A percentile compares a stretch with the other conserved stretches of the same genome.
Conservation (phyloP, 2,329 filamentous ascomycete species). For the Verticillium zaregamsianum region DNA sequence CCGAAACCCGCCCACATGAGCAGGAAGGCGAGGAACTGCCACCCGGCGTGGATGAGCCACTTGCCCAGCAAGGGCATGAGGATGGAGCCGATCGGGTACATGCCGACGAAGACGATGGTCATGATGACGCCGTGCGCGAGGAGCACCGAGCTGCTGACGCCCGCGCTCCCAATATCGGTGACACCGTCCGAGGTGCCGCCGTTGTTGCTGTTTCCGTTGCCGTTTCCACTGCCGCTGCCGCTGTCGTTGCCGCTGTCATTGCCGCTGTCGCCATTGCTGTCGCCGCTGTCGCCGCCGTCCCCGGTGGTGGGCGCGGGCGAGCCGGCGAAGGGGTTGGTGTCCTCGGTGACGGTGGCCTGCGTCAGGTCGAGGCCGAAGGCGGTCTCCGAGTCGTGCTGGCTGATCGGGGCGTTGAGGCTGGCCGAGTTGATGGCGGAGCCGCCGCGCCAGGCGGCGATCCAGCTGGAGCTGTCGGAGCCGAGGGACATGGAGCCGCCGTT, state of each 20-base stretch:
- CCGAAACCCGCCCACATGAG: slow-evolving; percentile 58
- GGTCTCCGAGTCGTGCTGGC: slow-evolving; percentile 39
- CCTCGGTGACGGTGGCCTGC: slow-evolving; percentile 37
- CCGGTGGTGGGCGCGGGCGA: slow-evolving; percentile 13
- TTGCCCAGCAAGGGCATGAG: slow-evolving; percentile 56
- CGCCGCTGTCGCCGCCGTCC: slow-evolving; percentile 10
- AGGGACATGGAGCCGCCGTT: slow-evolving; percentile 36
- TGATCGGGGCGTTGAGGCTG: slow-evolving; percentile 33
- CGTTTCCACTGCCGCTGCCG: slow-evolving; percentile 5
- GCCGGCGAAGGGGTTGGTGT: slow-evolving; percentile 50
- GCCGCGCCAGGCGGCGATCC: slow-evolving; percentile 52
- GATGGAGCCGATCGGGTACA: slow-evolving; percentile 57
- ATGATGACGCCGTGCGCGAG: slow-evolving; percentile 56
- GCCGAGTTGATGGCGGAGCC: slow-evolving; percentile 41
- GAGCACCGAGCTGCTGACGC: slow-evolving; percentile 20
- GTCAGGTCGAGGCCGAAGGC: slow-evolving; percentile 45
- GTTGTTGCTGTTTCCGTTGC: slow-evolving; percentile 5
- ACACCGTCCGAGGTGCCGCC: slow-evolving; percentile 2
- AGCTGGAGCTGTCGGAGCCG: slow-evolving; percentile 32
- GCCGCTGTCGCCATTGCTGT: slow-evolving; percentile 4
- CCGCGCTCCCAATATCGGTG: slow-evolving; percentile 4
- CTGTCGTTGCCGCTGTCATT: slow-evolving; percentile 8
- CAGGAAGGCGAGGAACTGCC: slow-evolving; percentile 50
- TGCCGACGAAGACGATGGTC: slow-evolving; percentile 52
- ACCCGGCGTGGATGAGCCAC: slow-evolving; percentile 53